phyloP scores from a whole-genome alignment of 1,284 basidiomycete species.

The Cutaneotrichosporon curvatum region DNA sequence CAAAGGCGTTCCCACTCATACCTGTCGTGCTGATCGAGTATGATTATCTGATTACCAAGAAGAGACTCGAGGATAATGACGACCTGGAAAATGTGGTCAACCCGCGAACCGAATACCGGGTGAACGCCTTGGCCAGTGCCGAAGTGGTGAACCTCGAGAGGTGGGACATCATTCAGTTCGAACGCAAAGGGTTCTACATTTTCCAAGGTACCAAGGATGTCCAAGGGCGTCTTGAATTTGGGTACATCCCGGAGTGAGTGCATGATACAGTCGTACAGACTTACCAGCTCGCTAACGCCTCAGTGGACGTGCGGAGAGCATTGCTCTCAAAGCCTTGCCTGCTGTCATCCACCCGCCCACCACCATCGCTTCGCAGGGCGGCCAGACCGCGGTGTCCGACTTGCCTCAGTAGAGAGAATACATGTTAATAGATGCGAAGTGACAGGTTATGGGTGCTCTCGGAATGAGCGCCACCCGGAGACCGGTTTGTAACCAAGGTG shows the following conservation, averaged over 20 bases:
- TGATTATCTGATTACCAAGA: conserved; percentile 98
- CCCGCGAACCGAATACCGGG: conserved; percentile 80
- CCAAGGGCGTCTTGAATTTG: neutral
- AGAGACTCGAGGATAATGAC: conserved; percentile 96
- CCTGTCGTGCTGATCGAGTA: conserved; percentile 3
- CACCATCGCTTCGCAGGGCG: too few species aligned
- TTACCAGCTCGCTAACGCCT: too few species aligned
- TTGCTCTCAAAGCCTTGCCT: too few species aligned
- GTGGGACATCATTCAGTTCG: conserved; percentile 3
- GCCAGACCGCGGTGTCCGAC: too few species aligned
- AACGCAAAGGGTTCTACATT: conserved; percentile 5
- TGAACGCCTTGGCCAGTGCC: conserved; percentile 40
- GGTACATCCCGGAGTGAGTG: conserved; percentile 1
- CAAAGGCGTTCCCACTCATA: neutral
- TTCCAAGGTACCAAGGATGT: neutral
- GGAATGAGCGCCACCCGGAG: too few species aligned
- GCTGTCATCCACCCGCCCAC: too few species aligned
- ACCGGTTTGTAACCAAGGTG: too few species aligned
- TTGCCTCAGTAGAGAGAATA: too few species aligned
- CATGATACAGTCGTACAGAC: neutral
- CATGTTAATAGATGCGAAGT: too few species aligned
- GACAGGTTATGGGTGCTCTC: too few species aligned
- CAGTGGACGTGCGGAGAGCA: neutral
- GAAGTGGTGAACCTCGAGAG: neutral
- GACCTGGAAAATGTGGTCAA: conserved; percentile 80